A percentile compares a stretch with the other conserved stretches of the same genome.
Conservation (phyloP, 768 basidiomycete genomes). For the Phlebiopsis gigantea region DNA sequence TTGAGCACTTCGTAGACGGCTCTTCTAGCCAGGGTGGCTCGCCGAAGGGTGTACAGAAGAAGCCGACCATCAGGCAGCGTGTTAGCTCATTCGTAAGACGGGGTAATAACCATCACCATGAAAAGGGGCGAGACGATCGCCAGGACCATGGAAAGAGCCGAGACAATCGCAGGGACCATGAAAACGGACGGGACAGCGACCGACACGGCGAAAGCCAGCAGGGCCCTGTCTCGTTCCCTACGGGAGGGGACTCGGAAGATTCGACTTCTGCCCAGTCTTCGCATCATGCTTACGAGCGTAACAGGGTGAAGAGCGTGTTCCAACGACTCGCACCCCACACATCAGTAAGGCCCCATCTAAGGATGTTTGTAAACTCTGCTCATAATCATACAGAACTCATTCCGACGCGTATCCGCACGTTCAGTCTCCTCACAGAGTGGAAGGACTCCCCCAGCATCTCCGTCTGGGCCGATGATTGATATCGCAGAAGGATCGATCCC, state of each 20-base stretch:
- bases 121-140: background rate
- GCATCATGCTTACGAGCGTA: background rate
- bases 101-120: background rate
- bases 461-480: background rate
- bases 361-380: background rate
- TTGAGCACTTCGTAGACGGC: conserved; percentile 1
- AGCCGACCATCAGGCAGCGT: background rate
- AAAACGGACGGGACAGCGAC: background rate
- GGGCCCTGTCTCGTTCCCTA: background rate
- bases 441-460: background rate
- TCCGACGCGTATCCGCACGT: background rate
- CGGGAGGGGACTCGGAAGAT: background rate
- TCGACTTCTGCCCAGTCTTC: background rate
- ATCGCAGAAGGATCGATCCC: background rate
- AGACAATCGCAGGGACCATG: too few species aligned
- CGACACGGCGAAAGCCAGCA: background rate
- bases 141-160: too few species aligned
- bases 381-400: background rate
- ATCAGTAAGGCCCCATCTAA: background rate
- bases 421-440: background rate
- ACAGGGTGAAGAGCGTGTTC: conserved; percentile 4
- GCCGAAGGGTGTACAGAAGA: background rate
- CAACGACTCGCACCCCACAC: background rate
- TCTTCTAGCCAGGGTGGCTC: background rate
- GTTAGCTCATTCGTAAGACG: conserved; percentile 3